phyloP scores from a whole-genome alignment of 2,329 filamentous ascomycete genomes.

The Gremmenia infestans region DNA sequence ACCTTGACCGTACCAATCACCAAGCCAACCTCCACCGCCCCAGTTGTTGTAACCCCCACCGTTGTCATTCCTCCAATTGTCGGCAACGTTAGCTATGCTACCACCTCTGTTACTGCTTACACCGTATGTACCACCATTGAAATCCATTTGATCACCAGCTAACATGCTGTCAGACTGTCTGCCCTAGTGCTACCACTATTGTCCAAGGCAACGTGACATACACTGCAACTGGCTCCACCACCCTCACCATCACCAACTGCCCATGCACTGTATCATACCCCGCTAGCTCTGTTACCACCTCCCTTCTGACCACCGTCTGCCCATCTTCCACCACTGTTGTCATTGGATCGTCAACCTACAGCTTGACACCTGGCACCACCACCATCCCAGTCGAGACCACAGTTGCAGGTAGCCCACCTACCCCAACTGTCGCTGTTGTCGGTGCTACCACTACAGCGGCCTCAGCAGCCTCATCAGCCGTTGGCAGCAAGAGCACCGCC shows the following conservation, averaged over 20 bases:
- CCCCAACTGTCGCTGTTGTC: constrained; percentile 2
- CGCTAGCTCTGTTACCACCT: neutral
- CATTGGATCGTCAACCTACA: no score
- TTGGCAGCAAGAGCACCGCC: no score
- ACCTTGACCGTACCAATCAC: constrained; percentile 1
- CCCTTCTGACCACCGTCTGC: no score
- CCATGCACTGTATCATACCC: constrained; percentile 11
- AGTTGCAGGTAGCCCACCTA: neutral
- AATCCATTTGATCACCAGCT: neutral
- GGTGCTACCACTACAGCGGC: constrained; percentile 5
- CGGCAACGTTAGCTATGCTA: constrained; percentile 1
- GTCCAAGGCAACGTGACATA: constrained; percentile 16
- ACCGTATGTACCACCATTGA: neutral
- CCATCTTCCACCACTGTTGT: no score
- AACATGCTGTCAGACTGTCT: constrained; percentile 10
- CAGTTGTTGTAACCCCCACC: neutral
- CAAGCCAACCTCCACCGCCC: constrained; percentile 2
- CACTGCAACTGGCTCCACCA: constrained; percentile 7
- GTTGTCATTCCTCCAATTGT: constrained; percentile 1
- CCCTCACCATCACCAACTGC: constrained; percentile 10
- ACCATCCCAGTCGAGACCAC: neutral
- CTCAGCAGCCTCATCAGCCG: no score
- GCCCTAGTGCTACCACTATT: constrained; percentile 11
- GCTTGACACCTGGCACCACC: no score
- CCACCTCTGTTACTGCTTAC: constrained; percentile 3